Evolutionary conservation across 345 rosid genomes (phyloP).

Genomic region (Laguncularia racemosa): DNA sequence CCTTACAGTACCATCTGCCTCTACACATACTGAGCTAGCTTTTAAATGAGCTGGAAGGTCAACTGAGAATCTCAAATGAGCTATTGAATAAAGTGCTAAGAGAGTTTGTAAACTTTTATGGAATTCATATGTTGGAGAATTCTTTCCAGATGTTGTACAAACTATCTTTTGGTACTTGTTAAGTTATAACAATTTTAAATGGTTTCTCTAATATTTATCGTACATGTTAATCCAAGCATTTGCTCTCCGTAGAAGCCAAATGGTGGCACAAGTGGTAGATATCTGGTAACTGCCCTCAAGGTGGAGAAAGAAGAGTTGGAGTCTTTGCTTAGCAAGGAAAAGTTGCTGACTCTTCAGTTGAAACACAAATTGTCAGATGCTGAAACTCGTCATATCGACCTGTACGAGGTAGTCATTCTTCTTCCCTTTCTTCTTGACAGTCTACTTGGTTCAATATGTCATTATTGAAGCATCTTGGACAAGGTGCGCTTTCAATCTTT

Average conservation of each 20-base stretch:
- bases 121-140: too few relatives aligned
- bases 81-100: too few relatives aligned
- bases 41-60: too few relatives aligned
- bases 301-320: constrained; percentile 81
- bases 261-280: constrained; percentile 38
- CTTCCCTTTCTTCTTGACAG: neutral
- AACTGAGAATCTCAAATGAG: too few relatives aligned
- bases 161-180: too few relatives aligned
- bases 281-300: constrained; percentile 41
- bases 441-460: neutral
- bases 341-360: constrained; percentile 51
- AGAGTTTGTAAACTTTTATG: too few relatives aligned
- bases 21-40: too few relatives aligned
- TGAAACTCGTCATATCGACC: constrained; percentile 59
- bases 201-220: too few relatives aligned
- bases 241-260: constrained; percentile 39
- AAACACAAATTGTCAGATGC: constrained; percentile 74
- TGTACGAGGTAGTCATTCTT: constrained; percentile 52
- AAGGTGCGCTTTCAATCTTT: neutral
- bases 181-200: too few relatives aligned
- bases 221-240: neutral
- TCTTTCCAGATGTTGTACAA: too few relatives aligned
- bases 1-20: neutral
- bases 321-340: constrained; percentile 63
- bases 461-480: too few relatives aligned